A percentile compares a stretch with the other conserved stretches of the same genome.
Conservation (phyloP, 805 yeast species). For the Cyberlindnera bimundalis region DNA sequence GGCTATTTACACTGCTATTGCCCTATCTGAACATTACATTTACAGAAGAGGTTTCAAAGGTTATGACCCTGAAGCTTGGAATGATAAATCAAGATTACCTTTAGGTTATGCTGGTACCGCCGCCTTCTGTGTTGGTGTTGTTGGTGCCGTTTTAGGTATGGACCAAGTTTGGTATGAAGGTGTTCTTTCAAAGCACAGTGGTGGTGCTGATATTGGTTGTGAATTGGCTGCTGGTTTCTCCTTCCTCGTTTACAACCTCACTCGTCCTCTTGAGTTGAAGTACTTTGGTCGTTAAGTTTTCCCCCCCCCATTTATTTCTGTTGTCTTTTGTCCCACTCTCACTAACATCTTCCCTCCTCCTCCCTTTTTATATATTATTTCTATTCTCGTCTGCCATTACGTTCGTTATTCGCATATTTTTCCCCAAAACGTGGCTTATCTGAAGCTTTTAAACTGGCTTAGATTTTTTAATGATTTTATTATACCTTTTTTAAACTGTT, state of each 20-base stretch:
- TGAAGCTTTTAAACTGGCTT: neutral
- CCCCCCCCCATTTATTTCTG: neutral
- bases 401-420: slow-evolving; percentile 2
- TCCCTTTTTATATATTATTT: too few species aligned
- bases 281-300: slow-evolving; percentile 44
- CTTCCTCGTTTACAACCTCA: slow-evolving; percentile 54
- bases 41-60: slow-evolving; percentile 60
- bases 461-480: neutral
- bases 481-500: neutral
- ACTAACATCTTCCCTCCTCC: neutral
- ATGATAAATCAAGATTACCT: slow-evolving; percentile 58
- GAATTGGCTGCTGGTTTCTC: slow-evolving; percentile 72
- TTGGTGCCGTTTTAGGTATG: slow-evolving; percentile 88
- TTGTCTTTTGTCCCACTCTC: neutral
- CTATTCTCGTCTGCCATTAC: slow-evolving; percentile 2
- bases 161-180: slow-evolving; percentile 82
- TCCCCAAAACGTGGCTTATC: slow-evolving; percentile 2
- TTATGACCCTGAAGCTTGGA: slow-evolving; percentile 62
- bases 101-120: slow-evolving; percentile 73
- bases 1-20: slow-evolving; percentile 76
- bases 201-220: slow-evolving; percentile 90
- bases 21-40: slow-evolving; percentile 79
- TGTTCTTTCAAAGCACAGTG: slow-evolving; percentile 57
- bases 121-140: slow-evolving; percentile 80
- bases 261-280: slow-evolving; percentile 68